Evolutionary conservation across 1,284 basidiomycete genomes (phyloP).

Genomic region (Cutaneotrichosporon dermatis): DNA sequence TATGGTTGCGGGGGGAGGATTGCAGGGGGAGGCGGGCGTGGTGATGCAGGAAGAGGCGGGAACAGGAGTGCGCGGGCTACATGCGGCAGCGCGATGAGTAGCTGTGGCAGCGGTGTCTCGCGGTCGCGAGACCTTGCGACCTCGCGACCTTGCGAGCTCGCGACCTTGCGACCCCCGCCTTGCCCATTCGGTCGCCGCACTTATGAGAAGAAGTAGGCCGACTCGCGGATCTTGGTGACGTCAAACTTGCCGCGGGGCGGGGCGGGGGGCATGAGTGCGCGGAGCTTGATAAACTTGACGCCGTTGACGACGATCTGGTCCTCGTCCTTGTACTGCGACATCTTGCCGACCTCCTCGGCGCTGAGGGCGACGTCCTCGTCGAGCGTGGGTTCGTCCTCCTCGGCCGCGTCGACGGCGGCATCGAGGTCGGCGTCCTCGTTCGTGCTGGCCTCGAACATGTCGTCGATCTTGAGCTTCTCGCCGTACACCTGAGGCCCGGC

Average conservation of each 20-base stretch:
- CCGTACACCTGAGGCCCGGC: conserved; percentile 5
- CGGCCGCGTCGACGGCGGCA: conserved; percentile 3
- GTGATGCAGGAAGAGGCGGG: not conserved
- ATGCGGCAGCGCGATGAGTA: not conserved
- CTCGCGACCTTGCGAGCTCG: too few species aligned
- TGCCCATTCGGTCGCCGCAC: not conserved
- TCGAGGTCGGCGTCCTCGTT: conserved; percentile 24
- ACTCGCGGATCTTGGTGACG: conserved; percentile 75
- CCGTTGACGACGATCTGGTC: conserved; percentile 18
- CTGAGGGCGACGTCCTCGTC: not conserved
- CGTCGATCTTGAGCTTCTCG: conserved; percentile 12
- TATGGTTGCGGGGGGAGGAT: not conserved
- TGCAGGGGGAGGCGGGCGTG: not conserved
- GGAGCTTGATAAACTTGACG: conserved; percentile 63
- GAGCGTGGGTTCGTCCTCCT: not conserved
- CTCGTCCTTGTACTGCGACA: conserved; percentile 8
- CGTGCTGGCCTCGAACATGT: conserved; percentile 28
- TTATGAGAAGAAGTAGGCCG: conserved; percentile 76
- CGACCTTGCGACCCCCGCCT: too few species aligned
- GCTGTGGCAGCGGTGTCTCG: not conserved
- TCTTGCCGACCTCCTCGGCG: conserved; percentile 8
- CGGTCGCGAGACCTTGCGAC: too few species aligned
- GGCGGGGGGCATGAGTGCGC: conserved; percentile 72
- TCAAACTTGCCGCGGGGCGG: conserved; percentile 86
- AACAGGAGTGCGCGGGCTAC: not conserved